A percentile compares a stretch with the other conserved stretches of the same genome.
These are phyloP conservation scores for Rhodotorula paludigena DNA, from an alignment of 768 basidiomycete species.

Conservation along the genomic window DNA sequence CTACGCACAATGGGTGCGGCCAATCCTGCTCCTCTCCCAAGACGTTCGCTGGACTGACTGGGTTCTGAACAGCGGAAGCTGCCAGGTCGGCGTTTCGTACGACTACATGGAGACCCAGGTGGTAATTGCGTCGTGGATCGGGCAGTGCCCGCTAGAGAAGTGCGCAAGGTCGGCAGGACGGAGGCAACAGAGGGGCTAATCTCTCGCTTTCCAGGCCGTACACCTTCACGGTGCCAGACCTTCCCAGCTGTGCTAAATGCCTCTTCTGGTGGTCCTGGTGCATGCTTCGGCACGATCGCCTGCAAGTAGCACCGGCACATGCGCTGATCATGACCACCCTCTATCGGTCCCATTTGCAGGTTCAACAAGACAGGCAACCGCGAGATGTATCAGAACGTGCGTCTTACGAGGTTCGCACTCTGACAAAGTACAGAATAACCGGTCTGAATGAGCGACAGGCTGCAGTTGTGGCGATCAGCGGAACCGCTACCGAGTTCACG, in stretches of 20 bases:
- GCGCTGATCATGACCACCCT: no score
- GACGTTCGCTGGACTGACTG: no score
- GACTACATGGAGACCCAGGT: constrained; percentile 19
- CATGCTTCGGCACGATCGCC: neutral
- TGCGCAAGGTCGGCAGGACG: no score
- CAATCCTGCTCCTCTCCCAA: neutral
- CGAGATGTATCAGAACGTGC: constrained; percentile 23
- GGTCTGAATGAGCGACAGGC: no score
- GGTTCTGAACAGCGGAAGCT: neutral
- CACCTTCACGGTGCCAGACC: constrained; percentile 29
- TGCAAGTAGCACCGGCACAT: no score
- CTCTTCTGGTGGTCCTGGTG: neutral
- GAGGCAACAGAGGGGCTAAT: no score
- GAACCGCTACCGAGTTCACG: neutral
- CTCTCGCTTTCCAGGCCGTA: constrained; percentile 22
- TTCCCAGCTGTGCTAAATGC: constrained; percentile 9
- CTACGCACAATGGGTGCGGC: constrained; percentile 20
- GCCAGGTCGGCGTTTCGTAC: constrained; percentile 21
- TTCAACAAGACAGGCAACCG: constrained; percentile 17
- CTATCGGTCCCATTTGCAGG: no score
- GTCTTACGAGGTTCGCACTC: no score
- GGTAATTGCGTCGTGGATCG: constrained; percentile 18
- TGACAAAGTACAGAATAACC: no score
- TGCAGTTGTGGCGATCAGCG: constrained; percentile 26
- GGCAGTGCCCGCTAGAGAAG: constrained; percentile 13